Conservation (phyloP, 495 filamentous ascomycete genomes). For the Podospora didyma region DNA sequence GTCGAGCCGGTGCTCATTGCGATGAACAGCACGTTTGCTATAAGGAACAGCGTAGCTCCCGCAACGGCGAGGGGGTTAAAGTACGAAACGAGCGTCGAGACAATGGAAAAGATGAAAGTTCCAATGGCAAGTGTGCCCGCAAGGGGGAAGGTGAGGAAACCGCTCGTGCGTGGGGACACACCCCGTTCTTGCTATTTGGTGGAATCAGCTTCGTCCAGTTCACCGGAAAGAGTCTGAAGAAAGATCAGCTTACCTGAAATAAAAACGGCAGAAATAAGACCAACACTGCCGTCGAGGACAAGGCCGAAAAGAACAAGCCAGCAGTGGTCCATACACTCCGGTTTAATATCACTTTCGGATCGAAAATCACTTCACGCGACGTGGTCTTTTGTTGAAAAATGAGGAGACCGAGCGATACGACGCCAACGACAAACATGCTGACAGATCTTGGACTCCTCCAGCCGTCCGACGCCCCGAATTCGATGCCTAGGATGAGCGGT, state of each 20-base stretch:
- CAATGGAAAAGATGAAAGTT: background rate
- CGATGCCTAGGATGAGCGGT: background rate
- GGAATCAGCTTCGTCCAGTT: background rate
- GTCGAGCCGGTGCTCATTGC: background rate
- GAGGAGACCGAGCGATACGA: background rate
- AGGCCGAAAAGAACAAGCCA: background rate
- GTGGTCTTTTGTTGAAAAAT: background rate
- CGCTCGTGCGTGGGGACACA: background rate
- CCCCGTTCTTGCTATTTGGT: background rate
- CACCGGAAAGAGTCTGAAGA: background rate
- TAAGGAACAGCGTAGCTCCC: background rate
- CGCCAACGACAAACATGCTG: background rate
- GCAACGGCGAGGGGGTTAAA: background rate
- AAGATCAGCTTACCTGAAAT: background rate
- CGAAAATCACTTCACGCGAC: background rate
- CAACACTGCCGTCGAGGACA: background rate
- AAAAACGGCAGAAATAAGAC: background rate
- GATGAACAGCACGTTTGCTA: background rate
- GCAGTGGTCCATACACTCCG: slow-evolving; percentile 1
- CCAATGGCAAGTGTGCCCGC: background rate
- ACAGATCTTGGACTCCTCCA: background rate
- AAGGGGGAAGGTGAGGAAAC: background rate
- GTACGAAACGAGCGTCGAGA: background rate
- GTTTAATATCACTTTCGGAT: background rate
- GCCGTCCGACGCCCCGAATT: background rate